A percentile compares a stretch with the other conserved stretches of the same genome.
Evolutionary conservation across 306 rosid genomes (phyloP).

Genomic region (Prinsepia uniflora): DNA sequence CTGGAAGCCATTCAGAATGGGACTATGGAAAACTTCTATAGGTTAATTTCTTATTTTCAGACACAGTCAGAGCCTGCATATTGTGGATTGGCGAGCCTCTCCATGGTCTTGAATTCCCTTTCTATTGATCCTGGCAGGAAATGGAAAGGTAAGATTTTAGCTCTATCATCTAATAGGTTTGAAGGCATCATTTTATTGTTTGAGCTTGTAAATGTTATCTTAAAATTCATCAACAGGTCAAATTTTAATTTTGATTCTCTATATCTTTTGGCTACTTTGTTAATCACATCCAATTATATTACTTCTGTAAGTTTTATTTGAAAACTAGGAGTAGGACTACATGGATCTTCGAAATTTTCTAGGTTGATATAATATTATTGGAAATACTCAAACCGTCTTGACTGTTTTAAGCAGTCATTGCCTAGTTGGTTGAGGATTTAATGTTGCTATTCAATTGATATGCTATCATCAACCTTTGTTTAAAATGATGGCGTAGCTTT

Average conservation of each 20-base stretch:
- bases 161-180: not conserved
- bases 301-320: not conserved
- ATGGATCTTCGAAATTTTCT: not conserved
- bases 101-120: slow-evolving; percentile 92
- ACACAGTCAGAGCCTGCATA: slow-evolving; percentile 92
- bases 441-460: not conserved
- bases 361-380: not conserved
- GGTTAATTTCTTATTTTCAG: slow-evolving; percentile 73
- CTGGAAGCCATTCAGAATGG: slow-evolving; percentile 68
- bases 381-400: not conserved
- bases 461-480: not conserved
- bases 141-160: slow-evolving; percentile 67
- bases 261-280: not conserved
- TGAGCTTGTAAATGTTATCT: not conserved
- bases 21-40: slow-evolving; percentile 85
- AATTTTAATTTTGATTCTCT: not conserved
- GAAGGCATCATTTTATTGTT: not conserved
- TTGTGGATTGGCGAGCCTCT: slow-evolving; percentile 87
- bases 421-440: not conserved
- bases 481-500: not conserved
- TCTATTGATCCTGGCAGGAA: slow-evolving; percentile 92
- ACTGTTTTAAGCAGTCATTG: not conserved
- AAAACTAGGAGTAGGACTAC: not conserved
- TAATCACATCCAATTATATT: not conserved
- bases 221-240: slow-evolving; percentile 4